phyloP scores from a whole-genome alignment of 306 rosid genomes.

The Crotalaria pallida region DNA sequence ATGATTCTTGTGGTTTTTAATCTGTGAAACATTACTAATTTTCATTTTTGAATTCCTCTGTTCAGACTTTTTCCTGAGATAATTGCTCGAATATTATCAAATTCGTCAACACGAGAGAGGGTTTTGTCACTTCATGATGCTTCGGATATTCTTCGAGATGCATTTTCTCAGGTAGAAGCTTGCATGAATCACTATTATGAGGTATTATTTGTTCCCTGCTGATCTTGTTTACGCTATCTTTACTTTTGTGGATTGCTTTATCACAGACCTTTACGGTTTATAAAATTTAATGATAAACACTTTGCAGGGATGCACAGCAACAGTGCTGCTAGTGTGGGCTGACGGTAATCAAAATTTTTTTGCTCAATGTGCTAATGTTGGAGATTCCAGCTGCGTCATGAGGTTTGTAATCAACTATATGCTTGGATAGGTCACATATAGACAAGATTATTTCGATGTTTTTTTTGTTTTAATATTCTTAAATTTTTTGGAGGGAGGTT shows the following conservation, averaged over 20 bases:
- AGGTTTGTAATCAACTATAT: slow-evolving; percentile 47
- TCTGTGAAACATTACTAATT: slow-evolving; percentile 10
- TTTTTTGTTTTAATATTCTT: too few relatives aligned
- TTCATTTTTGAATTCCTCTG: slow-evolving; percentile 16
- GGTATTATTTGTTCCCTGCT: slow-evolving; percentile 37
- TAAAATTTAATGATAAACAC: slow-evolving; percentile 13
- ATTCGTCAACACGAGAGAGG: slow-evolving; percentile 62
- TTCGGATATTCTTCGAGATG: slow-evolving; percentile 84
- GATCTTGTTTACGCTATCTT: slow-evolving; percentile 11
- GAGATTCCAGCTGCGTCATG: slow-evolving; percentile 84
- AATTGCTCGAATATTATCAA: slow-evolving; percentile 62
- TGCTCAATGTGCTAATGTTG: slow-evolving; percentile 96
- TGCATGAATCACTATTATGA: slow-evolving; percentile 71
- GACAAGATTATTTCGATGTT: neutral
- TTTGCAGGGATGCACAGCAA: slow-evolving; percentile 96
- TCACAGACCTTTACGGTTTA: too few relatives aligned
- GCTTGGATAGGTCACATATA: slow-evolving; percentile 22
- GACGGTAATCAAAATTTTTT: slow-evolving; percentile 52
- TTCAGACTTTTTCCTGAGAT: slow-evolving; percentile 82
- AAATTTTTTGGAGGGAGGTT: too few relatives aligned
- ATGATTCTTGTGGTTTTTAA: slow-evolving; percentile 6
- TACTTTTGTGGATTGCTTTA: too few relatives aligned
- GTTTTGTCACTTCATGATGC: slow-evolving; percentile 71
- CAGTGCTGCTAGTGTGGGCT: slow-evolving; percentile 89
- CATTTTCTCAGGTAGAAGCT: slow-evolving; percentile 80